Evolutionary conservation across 2,329 filamentous ascomycete species (phyloP), one percentile per base, ranked within the genome.

Genomic region (Dryadomyces quercus-mongolicae): DNA sequence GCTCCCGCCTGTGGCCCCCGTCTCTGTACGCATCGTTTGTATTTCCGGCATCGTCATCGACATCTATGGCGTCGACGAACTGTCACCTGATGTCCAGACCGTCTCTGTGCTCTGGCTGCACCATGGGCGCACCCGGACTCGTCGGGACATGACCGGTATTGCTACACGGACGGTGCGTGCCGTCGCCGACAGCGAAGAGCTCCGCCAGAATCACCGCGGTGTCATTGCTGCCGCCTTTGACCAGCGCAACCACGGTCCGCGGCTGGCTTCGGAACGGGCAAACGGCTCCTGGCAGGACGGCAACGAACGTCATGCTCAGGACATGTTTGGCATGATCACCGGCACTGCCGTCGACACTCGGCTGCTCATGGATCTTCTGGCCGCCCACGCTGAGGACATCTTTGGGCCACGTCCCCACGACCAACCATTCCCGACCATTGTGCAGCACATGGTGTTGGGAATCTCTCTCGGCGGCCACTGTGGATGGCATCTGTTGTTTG

Each of bases 31-130:
- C 57, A 84, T 81, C 20, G 74, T 86, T 60, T 79, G 82, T 57
- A 86, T 97, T 66, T 82, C 85, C 46, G 90, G 90, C 49, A 81
- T 96, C 53, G 74, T 86, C 10, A 81, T 86, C 51, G 86, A 88
- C 56, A 76, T 95, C 56, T 91, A 91, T 68, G 91, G 92, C 18
- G 78, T 95, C 2, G 71, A 82, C 34, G 88, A 95, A 64, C 75
- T 95, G 0, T 53, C 73, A 0, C 55, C 65, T 3, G 64, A 73
- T 8, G 68, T 72, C 18, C 68, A 75, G 15, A 71, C 76, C 3
- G 72, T 95, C 40, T 83, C 89, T 22, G 88, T 86, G 62, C 78
- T 97, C n/a, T 96, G 91, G 88, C 82, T 97, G 13, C 79, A 96
- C 18, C 90, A 97, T 65, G 88, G 88, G 2, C 81, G 93, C 22